Conservation (phyloP, 2,329 filamentous ascomycete species). For the Myotisia sp. region DNA sequence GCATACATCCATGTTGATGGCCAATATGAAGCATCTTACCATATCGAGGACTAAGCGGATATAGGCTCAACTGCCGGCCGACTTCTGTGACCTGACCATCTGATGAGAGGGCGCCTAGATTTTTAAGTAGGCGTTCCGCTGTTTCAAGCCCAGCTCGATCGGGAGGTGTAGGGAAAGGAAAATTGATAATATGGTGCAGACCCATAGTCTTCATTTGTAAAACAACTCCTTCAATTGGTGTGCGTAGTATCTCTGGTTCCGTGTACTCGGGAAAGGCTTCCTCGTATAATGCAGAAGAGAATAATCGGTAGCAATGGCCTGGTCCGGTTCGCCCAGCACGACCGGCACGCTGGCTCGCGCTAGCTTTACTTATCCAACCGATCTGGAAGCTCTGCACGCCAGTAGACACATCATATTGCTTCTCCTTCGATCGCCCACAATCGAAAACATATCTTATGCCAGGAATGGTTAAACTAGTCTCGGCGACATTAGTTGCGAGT, state of each 20-base stretch:
- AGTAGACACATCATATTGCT: constrained; percentile 71
- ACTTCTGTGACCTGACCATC: constrained; percentile 63
- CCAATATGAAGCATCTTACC: constrained; percentile 84
- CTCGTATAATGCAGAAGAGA: constrained; percentile 84
- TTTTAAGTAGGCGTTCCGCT: constrained; percentile 73
- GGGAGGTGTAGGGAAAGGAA: constrained; percentile 89
- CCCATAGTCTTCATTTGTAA: constrained; percentile 92
- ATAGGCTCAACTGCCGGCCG: constrained; percentile 70
- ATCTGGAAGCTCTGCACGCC: constrained; percentile 94
- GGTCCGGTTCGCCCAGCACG: constrained; percentile 91
- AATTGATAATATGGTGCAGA: constrained; percentile 76
- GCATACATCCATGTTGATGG: constrained; percentile 64
- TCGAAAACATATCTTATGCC: constrained; percentile 94
- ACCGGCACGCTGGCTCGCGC: constrained; percentile 78
- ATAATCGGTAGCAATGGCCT: constrained; percentile 88
- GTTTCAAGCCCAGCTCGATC: constrained; percentile 60
- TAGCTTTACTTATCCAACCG: constrained; percentile 95
- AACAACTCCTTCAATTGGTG: constrained; percentile 84
- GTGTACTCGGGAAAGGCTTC: constrained; percentile 75
- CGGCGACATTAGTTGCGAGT: constrained; percentile 88
- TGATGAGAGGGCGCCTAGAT: constrained; percentile 63
- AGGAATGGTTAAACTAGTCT: constrained; percentile 93
- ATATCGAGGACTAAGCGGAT: constrained; percentile 81
- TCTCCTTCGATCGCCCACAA: constrained; percentile 81
- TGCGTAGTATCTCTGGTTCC: constrained; percentile 75